These are phyloP conservation scores for Mycena rebaudengoi DNA, from an alignment of 768 basidiomycete species.

Conservation along the genomic window DNA sequence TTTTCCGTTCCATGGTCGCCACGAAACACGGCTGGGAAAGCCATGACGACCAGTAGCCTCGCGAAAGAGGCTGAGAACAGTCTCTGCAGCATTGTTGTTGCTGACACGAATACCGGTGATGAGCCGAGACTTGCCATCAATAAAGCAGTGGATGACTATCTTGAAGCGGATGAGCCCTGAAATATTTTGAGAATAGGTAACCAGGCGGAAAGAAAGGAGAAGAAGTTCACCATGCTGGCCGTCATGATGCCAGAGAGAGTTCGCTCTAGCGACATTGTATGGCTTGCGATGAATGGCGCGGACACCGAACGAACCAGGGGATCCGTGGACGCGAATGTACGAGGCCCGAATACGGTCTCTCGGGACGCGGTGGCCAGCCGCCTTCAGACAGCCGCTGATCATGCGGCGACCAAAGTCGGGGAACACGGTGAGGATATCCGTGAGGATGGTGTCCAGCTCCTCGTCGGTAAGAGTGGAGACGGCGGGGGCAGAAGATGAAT, in stretches of 20 bases:
- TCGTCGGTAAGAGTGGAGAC: slow-evolving; percentile 30
- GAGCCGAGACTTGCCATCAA: slow-evolving; percentile 50
- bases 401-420: slow-evolving; percentile 36
- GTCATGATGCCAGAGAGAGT: slow-evolving; percentile 49
- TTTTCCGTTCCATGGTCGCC: slow-evolving; percentile 2
- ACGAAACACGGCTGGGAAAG: slow-evolving; percentile 38
- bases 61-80: slow-evolving; percentile 47
- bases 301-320: slow-evolving; percentile 30
- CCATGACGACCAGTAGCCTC: slow-evolving; percentile 29
- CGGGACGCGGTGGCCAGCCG: slow-evolving; percentile 29
- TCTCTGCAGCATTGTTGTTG: slow-evolving; percentile 49
- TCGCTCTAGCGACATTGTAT: slow-evolving; percentile 44
- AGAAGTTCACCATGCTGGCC: slow-evolving; percentile 42
- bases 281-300: slow-evolving; percentile 31
- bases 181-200: neutral
- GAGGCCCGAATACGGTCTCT: slow-evolving; percentile 21
- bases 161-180: slow-evolving; percentile 35
- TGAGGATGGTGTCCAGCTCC: slow-evolving; percentile 31
- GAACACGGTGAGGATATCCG: slow-evolving; percentile 30
- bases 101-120: slow-evolving; percentile 43
- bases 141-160: slow-evolving; percentile 43
- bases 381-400: slow-evolving; percentile 31
- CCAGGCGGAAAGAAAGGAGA: neutral
- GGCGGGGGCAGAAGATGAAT: neutral
- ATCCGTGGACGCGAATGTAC: slow-evolving; percentile 29